Base-by-base conservation (phyloP, 257 asterid species). In the Primulina eburnea region DNA sequence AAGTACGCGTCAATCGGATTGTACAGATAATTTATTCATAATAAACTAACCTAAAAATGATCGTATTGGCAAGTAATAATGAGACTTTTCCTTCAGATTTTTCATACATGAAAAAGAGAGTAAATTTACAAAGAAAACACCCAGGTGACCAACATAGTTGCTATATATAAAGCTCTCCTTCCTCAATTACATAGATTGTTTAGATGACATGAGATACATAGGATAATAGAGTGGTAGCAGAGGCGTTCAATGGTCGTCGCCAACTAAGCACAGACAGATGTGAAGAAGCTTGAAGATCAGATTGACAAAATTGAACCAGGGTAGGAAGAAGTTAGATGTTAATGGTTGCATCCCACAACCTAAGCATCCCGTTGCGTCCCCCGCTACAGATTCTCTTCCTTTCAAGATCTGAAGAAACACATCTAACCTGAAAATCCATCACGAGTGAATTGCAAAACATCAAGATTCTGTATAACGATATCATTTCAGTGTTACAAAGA, bases 291-390 rank as follows among this genome's bases (percentile, higher is more conserved):
- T 32, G 4, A 5, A 32, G 52, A 40, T 40, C 52, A 40, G 47
- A 9, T 38, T 8, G 12, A 38, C 9, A 38, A 38, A 40, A 40
- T 40, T 3, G 50, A 26, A 26, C n/a, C 7, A 28, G 16, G 21
- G 59, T 32, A 3, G 7, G 34, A 32, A 32, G 60, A 64, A 17
- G 24, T 81, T 71, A 93, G 71, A 90, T 89, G 85, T 89, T 93
- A 69, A 90, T 90, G 33, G 97, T 93, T 40, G 99, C 99, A 77
- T 93, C 99, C 97, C 99, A 93, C 82, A 93, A 74, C 87, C 99
- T 76, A 77, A 93, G 91, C 90, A 84, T 40, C 70, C 99, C 97
- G 65, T 90, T 90, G 35, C 96, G 95, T 11, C 96, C 96, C 60
- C 99, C 99, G 0, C 84, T 85, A 66, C 97, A 90, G 28, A 93